These are phyloP conservation scores for Septoria petroselini DNA, from an alignment of 2,329 filamentous ascomycete genomes.

Conservation along the genomic window DNA sequence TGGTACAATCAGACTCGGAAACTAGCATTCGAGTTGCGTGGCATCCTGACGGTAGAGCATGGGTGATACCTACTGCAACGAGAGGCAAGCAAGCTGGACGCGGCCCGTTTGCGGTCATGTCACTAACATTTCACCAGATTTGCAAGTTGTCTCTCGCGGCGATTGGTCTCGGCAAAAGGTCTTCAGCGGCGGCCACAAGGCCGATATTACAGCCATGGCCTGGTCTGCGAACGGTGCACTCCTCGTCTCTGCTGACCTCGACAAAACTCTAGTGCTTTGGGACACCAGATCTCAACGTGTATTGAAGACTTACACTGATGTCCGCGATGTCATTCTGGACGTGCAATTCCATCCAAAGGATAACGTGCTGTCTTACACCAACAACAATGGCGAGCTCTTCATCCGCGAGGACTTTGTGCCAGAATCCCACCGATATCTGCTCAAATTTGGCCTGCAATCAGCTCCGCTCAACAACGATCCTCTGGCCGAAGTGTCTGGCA, in stretches of 20 bases:
- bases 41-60: constrained; percentile 92
- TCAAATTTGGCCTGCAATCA: constrained; percentile 60
- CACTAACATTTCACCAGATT: constrained; percentile 48
- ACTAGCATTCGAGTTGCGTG: constrained; percentile 72
- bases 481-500: constrained; percentile 65
- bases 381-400: constrained; percentile 86
- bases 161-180: constrained; percentile 84
- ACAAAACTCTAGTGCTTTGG: constrained; percentile 73
- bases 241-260: constrained; percentile 62
- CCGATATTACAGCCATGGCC: constrained; percentile 78
- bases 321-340: constrained; percentile 70
- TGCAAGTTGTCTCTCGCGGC: constrained; percentile 80
- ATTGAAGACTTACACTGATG: constrained; percentile 71
- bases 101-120: no score
- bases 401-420: constrained; percentile 71
- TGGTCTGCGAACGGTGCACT: constrained; percentile 96
- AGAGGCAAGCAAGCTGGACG: constrained; percentile 42
- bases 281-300: constrained; percentile 83
- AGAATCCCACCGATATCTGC: constrained; percentile 47
- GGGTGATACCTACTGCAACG: constrained; percentile 78
- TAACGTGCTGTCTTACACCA: constrained; percentile 89
- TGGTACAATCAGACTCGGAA: constrained; percentile 72
- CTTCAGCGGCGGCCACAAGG: constrained; percentile 76
- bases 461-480: constrained; percentile 85
- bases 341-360: constrained; percentile 86